Evolutionary conservation across 352 stramenopile genomes (phyloP), one percentile per base, ranked within the genome.

Genomic region (Pythium phragmiticola): DNA sequence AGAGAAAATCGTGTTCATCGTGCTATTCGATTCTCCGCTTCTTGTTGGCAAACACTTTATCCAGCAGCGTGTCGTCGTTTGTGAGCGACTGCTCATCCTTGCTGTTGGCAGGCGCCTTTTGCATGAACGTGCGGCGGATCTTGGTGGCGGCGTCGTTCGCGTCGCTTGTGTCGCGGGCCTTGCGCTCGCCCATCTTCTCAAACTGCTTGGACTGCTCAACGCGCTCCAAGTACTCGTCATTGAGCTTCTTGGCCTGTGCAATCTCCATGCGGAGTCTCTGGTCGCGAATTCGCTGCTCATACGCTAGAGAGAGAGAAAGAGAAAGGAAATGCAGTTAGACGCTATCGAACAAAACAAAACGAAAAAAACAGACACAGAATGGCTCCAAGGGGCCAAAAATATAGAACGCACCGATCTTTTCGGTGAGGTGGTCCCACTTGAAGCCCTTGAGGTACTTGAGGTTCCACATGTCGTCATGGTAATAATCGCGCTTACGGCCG

Each of bases 371-470:
- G 26, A 30, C 2, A 48, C 4, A 5, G 26, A 30, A 30, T 30
- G 26, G 26, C 26, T 30, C 26, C 26, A 16, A 13, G 9, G 37
- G 9, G 6, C 37, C 37, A 42, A 42, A 42, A 16, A 16, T 42
- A 17, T 16, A 17, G 14, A 42, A 89, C 91, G 19, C 87, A 76
- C 61, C 95, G 63, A 99, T 94, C 75, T 99, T 99, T 77, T 99
- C 97, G 4, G 96, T 99, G 39, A 99, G 75, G 68, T 99, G 94
- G 43, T 93, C 85, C 98, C 98, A 99, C 75, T 99, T 98, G 75
- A 99, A 99, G 21, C 96, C 95, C 42, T 90, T 92, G 65, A 99
- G 80, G 82, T 99, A 99, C 79, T 99, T 99, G 63, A 99, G 76
- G 74, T 98, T 99, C 98, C 98, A 99, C 33, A 99, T 90, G 73